Conservation (phyloP, 257 asterid genomes). For the Lithospermum erythrorhizon region DNA sequence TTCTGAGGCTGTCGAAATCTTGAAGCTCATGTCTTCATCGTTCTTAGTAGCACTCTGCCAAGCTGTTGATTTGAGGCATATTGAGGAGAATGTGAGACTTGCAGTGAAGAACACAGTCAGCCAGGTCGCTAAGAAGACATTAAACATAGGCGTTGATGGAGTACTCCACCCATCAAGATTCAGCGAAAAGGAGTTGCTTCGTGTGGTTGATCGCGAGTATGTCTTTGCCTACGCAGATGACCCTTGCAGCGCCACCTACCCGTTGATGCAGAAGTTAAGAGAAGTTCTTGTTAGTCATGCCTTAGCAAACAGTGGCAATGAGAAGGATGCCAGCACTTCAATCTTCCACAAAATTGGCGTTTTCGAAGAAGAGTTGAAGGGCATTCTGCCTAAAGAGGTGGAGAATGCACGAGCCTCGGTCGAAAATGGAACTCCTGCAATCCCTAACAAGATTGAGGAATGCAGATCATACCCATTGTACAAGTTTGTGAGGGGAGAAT, state of each 20-base stretch:
- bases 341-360: constrained; percentile 18
- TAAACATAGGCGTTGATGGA: constrained; percentile 11
- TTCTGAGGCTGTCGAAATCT: constrained; percentile 19
- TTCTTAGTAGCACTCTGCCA: constrained; percentile 21
- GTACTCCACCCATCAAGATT: constrained; percentile 18
- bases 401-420: constrained; percentile 15
- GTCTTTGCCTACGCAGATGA: constrained; percentile 19
- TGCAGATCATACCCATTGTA: constrained; percentile 23
- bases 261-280: constrained; percentile 20
- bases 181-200: constrained; percentile 19
- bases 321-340: constrained; percentile 10
- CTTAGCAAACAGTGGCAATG: not conserved
- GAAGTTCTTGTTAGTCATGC: constrained; percentile 19
- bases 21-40: constrained; percentile 22
- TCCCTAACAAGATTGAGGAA: constrained; percentile 16
- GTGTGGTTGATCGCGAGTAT: constrained; percentile 18
- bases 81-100: constrained; percentile 19
- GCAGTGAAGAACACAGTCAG: constrained; percentile 18
- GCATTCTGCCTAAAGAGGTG: constrained; percentile 18
- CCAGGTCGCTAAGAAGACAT: constrained; percentile 15
- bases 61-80: constrained; percentile 20
- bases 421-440: constrained; percentile 13
- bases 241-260: constrained; percentile 19
- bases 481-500: constrained; percentile 21
- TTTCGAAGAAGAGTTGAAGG: constrained; percentile 19